Conservation (phyloP, 257 asterid genomes). For the Jacaranda copaia region DNA sequence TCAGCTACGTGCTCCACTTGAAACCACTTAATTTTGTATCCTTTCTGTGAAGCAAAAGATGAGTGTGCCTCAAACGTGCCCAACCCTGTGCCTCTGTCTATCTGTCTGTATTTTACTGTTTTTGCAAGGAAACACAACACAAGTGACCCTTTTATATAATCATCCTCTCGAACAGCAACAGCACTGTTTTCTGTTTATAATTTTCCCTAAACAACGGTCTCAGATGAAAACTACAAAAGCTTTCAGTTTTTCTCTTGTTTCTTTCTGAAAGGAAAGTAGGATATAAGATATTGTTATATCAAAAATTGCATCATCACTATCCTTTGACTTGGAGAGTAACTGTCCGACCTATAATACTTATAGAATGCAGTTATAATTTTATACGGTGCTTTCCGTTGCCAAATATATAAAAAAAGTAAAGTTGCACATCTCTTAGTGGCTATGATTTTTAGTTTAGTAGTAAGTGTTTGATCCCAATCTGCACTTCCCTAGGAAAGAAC, state of each 20-base stretch:
- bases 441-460: too few relatives aligned
- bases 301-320: too few relatives aligned
- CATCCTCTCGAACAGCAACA: slow-evolving; percentile 48
- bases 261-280: too few relatives aligned
- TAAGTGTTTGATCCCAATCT: too few relatives aligned
- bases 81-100: slow-evolving; percentile 34
- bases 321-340: too few relatives aligned
- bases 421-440: too few relatives aligned
- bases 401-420: too few relatives aligned
- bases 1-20: slow-evolving; percentile 64
- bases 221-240: slow-evolving; percentile 45
- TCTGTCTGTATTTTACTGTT: slow-evolving; percentile 30
- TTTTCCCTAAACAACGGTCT: slow-evolving; percentile 39
- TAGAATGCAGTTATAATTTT: too few relatives aligned
- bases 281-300: too few relatives aligned
- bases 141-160: slow-evolving; percentile 33
- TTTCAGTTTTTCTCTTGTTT: slow-evolving; percentile 25
- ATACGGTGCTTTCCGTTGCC: too few relatives aligned
- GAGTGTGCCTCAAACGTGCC: slow-evolving; percentile 52
- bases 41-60: slow-evolving; percentile 53
- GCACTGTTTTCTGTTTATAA: slow-evolving; percentile 46
- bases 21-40: slow-evolving; percentile 74
- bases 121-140: slow-evolving; percentile 26
- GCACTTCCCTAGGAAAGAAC: neutral
- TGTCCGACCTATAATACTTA: too few relatives aligned